Conservation (phyloP, 2,329 filamentous ascomycete species). For the Fusarium guadeloupense region DNA sequence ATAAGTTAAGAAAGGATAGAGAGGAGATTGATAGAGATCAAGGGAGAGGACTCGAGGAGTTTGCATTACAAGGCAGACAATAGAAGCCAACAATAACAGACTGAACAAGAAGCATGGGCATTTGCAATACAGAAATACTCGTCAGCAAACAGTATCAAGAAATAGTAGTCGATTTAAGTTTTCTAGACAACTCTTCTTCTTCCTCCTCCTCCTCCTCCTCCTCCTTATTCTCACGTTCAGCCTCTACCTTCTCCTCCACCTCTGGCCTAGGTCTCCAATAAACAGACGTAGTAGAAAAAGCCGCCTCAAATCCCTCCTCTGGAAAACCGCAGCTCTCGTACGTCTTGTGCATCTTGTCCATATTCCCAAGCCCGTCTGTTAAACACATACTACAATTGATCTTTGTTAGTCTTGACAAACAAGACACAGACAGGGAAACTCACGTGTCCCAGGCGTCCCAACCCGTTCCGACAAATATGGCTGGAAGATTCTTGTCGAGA, state of each 20-base stretch:
- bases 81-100: neutral
- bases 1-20: too few species aligned
- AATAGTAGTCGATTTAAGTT: constrained; percentile 32
- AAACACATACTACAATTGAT: constrained; percentile 12
- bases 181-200: constrained; percentile 21
- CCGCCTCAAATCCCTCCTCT: constrained; percentile 26
- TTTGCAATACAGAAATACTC: neutral
- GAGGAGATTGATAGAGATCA: too few species aligned
- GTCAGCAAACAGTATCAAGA: constrained; percentile 2
- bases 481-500: constrained; percentile 57
- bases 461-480: constrained; percentile 66
- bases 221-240: neutral
- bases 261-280: constrained; percentile 37
- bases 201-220: neutral
- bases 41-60: too few species aligned
- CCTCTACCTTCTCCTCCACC: neutral
- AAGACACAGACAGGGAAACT: constrained; percentile 27
- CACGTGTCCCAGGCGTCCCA: constrained; percentile 62
- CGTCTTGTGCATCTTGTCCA: constrained; percentile 36
- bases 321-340: constrained; percentile 36
- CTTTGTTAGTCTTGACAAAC: neutral
- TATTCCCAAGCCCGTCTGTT: constrained; percentile 29
- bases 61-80: neutral
- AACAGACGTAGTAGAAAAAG: constrained; percentile 42
- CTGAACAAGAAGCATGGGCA: neutral